phyloP scores from a whole-genome alignment of 768 basidiomycete genomes.

The Mycena galericulata region DNA sequence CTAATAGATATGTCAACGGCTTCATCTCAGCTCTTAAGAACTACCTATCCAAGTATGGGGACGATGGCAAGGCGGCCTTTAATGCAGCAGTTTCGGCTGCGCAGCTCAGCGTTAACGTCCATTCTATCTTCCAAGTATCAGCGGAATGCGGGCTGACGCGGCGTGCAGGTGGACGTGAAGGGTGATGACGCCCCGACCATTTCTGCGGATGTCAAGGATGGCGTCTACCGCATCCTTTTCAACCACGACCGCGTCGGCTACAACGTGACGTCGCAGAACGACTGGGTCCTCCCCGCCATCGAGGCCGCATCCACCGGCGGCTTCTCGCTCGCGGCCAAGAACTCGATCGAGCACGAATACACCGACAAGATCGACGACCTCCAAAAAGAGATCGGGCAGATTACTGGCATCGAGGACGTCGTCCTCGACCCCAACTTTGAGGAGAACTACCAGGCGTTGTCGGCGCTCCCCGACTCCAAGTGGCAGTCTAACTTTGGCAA shows the following conservation, averaged over 20 bases:
- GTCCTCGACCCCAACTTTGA: slow-evolving; percentile 53
- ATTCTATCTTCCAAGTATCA: background rate
- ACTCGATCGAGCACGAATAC: slow-evolving; percentile 47
- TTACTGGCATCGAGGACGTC: slow-evolving; percentile 43
- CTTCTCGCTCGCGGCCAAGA: slow-evolving; percentile 46
- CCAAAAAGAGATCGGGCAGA: slow-evolving; percentile 41
- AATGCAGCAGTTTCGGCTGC: slow-evolving; percentile 48
- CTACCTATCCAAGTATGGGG: slow-evolving; percentile 47
- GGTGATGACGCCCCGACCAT: slow-evolving; percentile 37
- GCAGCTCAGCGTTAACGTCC: slow-evolving; percentile 44
- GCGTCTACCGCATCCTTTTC: slow-evolving; percentile 54
- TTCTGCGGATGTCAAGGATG: slow-evolving; percentile 49
- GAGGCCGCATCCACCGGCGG: slow-evolving; percentile 45
- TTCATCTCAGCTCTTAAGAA: slow-evolving; percentile 46
- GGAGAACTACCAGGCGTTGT: slow-evolving; percentile 44
- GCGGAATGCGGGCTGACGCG: background rate
- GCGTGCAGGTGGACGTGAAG: slow-evolving; percentile 6
- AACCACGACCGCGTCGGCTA: slow-evolving; percentile 44
- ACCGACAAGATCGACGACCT: slow-evolving; percentile 43
- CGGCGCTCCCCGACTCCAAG: slow-evolving; percentile 12
- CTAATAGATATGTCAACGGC: slow-evolving; percentile 51
- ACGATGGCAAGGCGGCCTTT: slow-evolving; percentile 50
- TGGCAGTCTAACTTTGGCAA: slow-evolving; percentile 17
- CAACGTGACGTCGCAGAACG: slow-evolving; percentile 42
- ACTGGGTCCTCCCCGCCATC: slow-evolving; percentile 46